phyloP scores from a whole-genome alignment of 2,329 filamentous ascomycete species.

The Teratosphaeria zuluensis region DNA sequence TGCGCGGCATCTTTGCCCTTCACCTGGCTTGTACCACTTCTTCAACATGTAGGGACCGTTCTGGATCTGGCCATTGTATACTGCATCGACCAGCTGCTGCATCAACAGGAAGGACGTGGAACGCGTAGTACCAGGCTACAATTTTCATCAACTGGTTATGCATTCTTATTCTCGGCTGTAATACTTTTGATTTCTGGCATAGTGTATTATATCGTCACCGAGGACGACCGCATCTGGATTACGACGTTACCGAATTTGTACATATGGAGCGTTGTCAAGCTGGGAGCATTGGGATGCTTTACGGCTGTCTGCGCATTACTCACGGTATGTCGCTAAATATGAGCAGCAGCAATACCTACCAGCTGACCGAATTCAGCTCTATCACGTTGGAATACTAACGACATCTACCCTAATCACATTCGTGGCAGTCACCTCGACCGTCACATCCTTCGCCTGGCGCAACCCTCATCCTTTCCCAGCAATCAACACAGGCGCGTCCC shows the following conservation, averaged over 20 bases:
- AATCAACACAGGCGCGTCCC: conserved; percentile 11
- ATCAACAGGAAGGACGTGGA: conserved; percentile 9
- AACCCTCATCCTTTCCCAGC: conserved; percentile 24
- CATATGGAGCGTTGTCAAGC: conserved; percentile 25
- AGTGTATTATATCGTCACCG: conserved; percentile 27
- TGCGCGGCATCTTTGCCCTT: conserved; percentile 34
- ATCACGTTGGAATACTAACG: conserved; percentile 30
- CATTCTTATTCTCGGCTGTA: conserved; percentile 26
- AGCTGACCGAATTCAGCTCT: conserved; percentile 25
- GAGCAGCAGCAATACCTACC: neutral
- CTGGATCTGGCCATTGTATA: conserved; percentile 36
- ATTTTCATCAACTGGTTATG: conserved; percentile 17
- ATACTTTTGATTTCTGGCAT: conserved; percentile 28
- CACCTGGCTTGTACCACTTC: conserved; percentile 24
- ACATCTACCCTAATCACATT: conserved; percentile 31
- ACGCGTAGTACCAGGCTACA: conserved; percentile 7
- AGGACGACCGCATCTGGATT: conserved; percentile 31
- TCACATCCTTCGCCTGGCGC: conserved; percentile 24
- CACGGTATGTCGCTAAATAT: conserved; percentile 18
- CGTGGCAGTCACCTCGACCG: conserved; percentile 25
- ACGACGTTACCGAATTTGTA: conserved; percentile 28
- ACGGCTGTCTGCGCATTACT: conserved; percentile 19
- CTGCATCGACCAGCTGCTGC: conserved; percentile 16
- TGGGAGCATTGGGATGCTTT: conserved; percentile 19
- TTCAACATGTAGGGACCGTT: conserved; percentile 29